Evolutionary conservation across 768 basidiomycete genomes (phyloP).

Genomic region (Amanita inopinata): DNA sequence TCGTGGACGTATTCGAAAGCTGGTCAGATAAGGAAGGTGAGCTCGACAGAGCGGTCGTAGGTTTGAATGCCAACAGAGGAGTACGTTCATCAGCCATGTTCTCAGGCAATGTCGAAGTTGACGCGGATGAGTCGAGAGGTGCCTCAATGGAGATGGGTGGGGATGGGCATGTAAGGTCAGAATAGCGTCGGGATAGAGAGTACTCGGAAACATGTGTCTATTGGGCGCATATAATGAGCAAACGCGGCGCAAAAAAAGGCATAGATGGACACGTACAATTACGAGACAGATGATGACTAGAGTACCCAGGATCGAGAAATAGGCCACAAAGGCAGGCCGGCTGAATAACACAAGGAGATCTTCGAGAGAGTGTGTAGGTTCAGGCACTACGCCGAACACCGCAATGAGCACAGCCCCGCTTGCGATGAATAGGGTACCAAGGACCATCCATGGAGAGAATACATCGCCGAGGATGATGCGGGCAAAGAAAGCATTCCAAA

Average conservation of each 20-base stretch:
- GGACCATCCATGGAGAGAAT: slow-evolving; percentile 75
- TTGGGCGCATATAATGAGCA: no score
- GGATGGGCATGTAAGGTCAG: slow-evolving; percentile 13
- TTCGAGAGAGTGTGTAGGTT: slow-evolving; percentile 77
- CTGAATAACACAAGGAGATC: slow-evolving; percentile 72
- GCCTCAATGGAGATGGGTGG: background rate
- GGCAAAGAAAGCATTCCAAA: slow-evolving; percentile 94
- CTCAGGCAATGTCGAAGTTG: slow-evolving; percentile 25
- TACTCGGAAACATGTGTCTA: slow-evolving; percentile 75
- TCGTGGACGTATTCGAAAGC: no score
- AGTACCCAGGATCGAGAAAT: slow-evolving; percentile 66
- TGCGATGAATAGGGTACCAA: slow-evolving; percentile 84
- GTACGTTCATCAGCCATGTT: slow-evolving; percentile 41
- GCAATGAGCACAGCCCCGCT: slow-evolving; percentile 85
- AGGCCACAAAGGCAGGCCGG: slow-evolving; percentile 68
- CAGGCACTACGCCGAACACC: slow-evolving; percentile 85
- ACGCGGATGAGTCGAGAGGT: slow-evolving; percentile 19
- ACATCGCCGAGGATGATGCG: slow-evolving; percentile 74
- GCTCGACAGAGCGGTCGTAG: slow-evolving; percentile 3
- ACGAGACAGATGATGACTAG: slow-evolving; percentile 49
- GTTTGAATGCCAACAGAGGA: slow-evolving; percentile 40
- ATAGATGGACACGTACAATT: slow-evolving; percentile 38
- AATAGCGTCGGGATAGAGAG: slow-evolving; percentile 35
- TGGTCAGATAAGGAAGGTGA: no score
- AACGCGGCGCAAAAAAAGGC: no score